phyloP scores from a whole-genome alignment of 73 alveolate species.

The Blepharisma stoltei region DNA sequence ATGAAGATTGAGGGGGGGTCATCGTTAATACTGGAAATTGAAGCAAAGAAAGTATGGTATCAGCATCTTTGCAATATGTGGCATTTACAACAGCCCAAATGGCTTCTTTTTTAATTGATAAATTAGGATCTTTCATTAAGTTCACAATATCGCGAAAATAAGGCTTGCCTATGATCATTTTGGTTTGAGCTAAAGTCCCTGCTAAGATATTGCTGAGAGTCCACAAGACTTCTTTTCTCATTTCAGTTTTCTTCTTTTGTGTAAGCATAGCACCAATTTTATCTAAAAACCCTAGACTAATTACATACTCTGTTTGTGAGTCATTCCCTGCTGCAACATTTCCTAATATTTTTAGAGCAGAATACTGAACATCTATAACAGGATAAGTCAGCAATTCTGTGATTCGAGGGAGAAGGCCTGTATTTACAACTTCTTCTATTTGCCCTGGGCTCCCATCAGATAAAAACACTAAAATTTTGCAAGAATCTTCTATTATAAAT shows the following conservation, averaged over 20 bases:
- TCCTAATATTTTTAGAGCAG: constrained; percentile 89
- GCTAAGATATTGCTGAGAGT: constrained; percentile 90
- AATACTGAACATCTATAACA: constrained; percentile 58
- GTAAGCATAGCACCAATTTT: constrained; percentile 59
- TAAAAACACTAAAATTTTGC: constrained; percentile 92
- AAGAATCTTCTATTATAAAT: constrained; percentile 90
- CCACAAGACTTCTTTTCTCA: constrained; percentile 96
- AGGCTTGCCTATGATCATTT: constrained; percentile 56
- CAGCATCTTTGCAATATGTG: constrained; percentile 40
- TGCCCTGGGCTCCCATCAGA: constrained; percentile 94
- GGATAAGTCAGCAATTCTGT: constrained; percentile 66
- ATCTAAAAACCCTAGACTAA: constrained; percentile 75
- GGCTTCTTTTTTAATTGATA: constrained; percentile 85
- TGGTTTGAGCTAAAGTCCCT: constrained; percentile 80
- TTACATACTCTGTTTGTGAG: constrained; percentile 75
- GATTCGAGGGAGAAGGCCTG: constrained; percentile 69
- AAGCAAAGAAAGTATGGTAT: too few relatives aligned
- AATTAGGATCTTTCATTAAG: constrained; percentile 58
- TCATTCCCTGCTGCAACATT: constrained; percentile 90
- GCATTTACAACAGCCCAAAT: constrained; percentile 89
- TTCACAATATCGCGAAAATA: constrained; percentile 57
- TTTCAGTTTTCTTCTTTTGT: constrained; percentile 60
- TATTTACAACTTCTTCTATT: constrained; percentile 78
- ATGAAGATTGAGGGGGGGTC: too few relatives aligned
- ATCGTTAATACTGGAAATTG: too few relatives aligned